Evolutionary conservation across 305 asterid species (phyloP), one percentile per base, ranked within the genome.

Genomic region (Andrographis paniculata): DNA sequence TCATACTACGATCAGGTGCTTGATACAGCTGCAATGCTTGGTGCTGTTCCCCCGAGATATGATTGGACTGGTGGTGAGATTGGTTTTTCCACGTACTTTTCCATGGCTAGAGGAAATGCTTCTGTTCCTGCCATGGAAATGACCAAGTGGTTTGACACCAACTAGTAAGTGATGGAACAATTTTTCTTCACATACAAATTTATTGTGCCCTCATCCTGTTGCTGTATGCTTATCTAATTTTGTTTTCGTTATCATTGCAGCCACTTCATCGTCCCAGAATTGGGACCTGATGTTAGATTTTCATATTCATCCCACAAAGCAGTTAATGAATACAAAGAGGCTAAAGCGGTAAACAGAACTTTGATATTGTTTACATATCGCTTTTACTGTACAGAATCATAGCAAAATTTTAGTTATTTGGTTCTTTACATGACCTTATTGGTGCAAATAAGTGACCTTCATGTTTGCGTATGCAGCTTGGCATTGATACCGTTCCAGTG

Each of bases 141-240:
- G 95, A 84, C 95, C 66, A 84, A 84, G 82, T 84, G 95, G 95
- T 84, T 84, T 1, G 95, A 84, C 63, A 84, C 95, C 63, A 81
- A 84, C 84, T 84, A 84, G 95, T 81, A 76, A 84, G 95, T 81
- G 48, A 27, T 33, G 5, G 21, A 22, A 50, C 48, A 7, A 2
- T 44, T 47, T 41, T 17, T 23, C 17, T 0, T 11, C 4, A 19
- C 6, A 14, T n/a, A n/a, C n/a, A n/a, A n/a, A n/a, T n/a, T n/a
- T n/a, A n/a, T n/a, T n/a, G n/a, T n/a, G n/a, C n/a, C n/a, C n/a
- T n/a, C n/a, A n/a, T n/a, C n/a, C n/a, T n/a, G n/a, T n/a, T n/a
- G n/a, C n/a, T n/a, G 7, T 28, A 8, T 21, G 35, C 50, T n/a
- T 17, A 28, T 36, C 39, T 56, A 42, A 56, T 40, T 10, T 6